Evolutionary conservation across 1,284 basidiomycete genomes (phyloP).

Genomic region (Caloboletus inedulis): DNA sequence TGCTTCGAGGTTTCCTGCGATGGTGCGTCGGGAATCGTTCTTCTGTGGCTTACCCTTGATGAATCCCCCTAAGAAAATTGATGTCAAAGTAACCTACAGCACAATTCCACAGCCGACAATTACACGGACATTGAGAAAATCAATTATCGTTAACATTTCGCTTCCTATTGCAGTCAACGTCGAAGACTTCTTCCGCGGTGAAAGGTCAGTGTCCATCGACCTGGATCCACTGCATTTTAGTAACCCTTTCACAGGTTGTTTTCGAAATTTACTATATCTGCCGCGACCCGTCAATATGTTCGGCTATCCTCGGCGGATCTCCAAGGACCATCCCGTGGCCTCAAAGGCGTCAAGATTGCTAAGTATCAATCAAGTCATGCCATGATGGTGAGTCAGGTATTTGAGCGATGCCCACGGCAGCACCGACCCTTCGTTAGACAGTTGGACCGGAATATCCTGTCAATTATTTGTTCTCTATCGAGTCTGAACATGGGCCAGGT

Average conservation of each 20-base stretch:
- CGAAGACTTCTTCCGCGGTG: conserved; percentile 80
- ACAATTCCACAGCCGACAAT: conserved; percentile 53
- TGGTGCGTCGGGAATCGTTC: conserved; percentile 41
- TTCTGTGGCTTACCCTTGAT: conserved; percentile 1
- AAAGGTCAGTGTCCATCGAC: conserved; percentile 41
- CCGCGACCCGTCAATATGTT: conserved; percentile 67
- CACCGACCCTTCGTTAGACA: conserved; percentile 43
- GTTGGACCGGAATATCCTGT: conserved; percentile 66
- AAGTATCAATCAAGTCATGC: conserved; percentile 42
- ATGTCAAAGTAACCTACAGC: conserved; percentile 57
- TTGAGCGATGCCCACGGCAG: not conserved
- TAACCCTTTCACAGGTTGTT: conserved; percentile 52
- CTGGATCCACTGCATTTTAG: not conserved
- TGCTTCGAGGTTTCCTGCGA: conserved; percentile 49
- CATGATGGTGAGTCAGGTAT: conserved; percentile 37
- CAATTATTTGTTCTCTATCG: conserved; percentile 69
- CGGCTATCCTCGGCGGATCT: conserved; percentile 61
- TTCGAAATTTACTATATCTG: conserved; percentile 76
- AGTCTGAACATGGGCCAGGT: conserved; percentile 61
- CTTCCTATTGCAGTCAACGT: conserved; percentile 83
- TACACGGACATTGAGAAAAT: conserved; percentile 48
- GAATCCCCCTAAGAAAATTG: conserved; percentile 52
- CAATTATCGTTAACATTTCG: conserved; percentile 55
- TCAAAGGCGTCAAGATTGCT: conserved; percentile 50
- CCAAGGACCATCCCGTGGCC: conserved; percentile 40